Evolutionary conservation across 768 basidiomycete genomes (phyloP).

Genomic region (Leccinellum luteum): DNA sequence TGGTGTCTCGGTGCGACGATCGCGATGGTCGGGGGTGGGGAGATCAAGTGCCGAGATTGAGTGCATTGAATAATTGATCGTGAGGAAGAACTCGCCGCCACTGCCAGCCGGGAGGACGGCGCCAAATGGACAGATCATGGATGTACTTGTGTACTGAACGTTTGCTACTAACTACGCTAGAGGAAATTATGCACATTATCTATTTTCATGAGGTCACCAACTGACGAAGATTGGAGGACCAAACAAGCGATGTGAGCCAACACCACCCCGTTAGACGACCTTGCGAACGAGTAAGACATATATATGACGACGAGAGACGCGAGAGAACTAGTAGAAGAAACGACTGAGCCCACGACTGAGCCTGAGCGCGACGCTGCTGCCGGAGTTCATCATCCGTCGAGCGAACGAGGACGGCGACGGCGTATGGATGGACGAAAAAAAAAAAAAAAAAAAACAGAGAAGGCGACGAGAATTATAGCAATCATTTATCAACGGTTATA

Average conservation of each 20-base stretch:
- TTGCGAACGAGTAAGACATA: too few relatives aligned
- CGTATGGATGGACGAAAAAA: neutral
- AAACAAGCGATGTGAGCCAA: neutral
- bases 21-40: constrained; percentile 63
- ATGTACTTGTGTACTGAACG: neutral
- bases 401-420: neutral
- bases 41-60: constrained; percentile 50
- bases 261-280: too few relatives aligned
- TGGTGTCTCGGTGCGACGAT: constrained; percentile 90
- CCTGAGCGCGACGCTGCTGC: too few relatives aligned
- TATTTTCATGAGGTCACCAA: too few relatives aligned
- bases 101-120: neutral
- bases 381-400: too few relatives aligned
- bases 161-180: neutral
- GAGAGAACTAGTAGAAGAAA: too few relatives aligned
- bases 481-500: neutral
- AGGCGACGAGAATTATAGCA: too few relatives aligned
- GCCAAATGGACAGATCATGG: neutral
- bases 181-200: neutral
- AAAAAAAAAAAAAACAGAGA: neutral
- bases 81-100: neutral
- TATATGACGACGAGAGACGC: too few relatives aligned
- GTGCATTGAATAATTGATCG: neutral
- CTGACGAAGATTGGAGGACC: neutral
- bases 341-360: too few relatives aligned